Percentiles rank a stretch among this genome's conserved stretches.
phyloP scores from a whole-genome alignment of 352 stramenopile species.

The Phytophthora crassamura region DNA sequence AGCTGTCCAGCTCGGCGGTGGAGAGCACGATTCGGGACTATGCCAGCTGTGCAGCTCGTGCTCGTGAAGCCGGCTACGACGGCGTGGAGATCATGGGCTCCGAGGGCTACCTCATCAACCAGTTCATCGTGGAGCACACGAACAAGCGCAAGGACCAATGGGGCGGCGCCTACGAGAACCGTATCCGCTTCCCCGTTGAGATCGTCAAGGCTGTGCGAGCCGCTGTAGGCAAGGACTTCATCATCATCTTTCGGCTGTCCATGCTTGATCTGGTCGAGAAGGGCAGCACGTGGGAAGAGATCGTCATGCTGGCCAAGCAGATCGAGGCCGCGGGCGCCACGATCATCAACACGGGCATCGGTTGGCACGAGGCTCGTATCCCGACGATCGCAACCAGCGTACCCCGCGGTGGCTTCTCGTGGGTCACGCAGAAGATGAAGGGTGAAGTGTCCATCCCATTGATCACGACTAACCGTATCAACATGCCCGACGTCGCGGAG shows the following conservation, averaged over 20 bases:
- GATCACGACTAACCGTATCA: slow-evolving; percentile 98
- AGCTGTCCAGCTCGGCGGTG: slow-evolving; percentile 85
- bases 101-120: slow-evolving; percentile 99
- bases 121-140: slow-evolving; percentile 96
- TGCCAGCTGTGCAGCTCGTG: slow-evolving; percentile 85
- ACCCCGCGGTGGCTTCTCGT: slow-evolving; percentile 94
- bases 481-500: slow-evolving; percentile 93
- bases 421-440: slow-evolving; percentile 94
- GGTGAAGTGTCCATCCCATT: slow-evolving; percentile 91
- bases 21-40: slow-evolving; percentile 95
- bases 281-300: slow-evolving; percentile 83
- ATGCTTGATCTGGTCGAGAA: slow-evolving; percentile 98
- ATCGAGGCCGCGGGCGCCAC: slow-evolving; percentile 94
- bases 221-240: slow-evolving; percentile 94
- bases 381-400: slow-evolving; percentile 98
- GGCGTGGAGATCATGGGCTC: slow-evolving; percentile 98
- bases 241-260: slow-evolving; percentile 97
- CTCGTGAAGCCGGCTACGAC: slow-evolving; percentile 94
- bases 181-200: slow-evolving; percentile 94
- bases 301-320: slow-evolving; percentile 90
- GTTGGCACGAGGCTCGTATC: slow-evolving; percentile 97
- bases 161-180: slow-evolving; percentile 94
- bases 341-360: slow-evolving; percentile 99
- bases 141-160: slow-evolving; percentile 97
- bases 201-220: slow-evolving; percentile 93